Conservation (phyloP, 306 rosid species). For the Casuarina glauca region DNA sequence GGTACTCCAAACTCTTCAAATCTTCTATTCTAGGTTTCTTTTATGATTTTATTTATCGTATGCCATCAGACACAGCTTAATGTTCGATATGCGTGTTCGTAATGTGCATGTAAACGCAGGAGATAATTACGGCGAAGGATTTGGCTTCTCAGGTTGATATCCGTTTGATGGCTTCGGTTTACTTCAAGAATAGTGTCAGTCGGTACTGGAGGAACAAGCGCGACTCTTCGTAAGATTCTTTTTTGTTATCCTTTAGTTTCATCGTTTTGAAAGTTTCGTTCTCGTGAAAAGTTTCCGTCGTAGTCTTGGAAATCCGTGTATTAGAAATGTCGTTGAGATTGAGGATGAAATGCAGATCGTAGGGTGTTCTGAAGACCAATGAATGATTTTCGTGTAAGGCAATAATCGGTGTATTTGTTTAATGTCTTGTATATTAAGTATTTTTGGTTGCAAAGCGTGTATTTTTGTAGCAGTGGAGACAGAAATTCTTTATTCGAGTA, state of each 20-base stretch:
- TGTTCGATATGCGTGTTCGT: conserved; percentile 27
- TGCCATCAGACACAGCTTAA: not conserved
- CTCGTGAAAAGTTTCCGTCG: not conserved
- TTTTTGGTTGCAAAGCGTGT: not conserved
- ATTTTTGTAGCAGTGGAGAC: not conserved
- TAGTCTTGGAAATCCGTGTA: not conserved
- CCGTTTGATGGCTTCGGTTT: conserved; percentile 85
- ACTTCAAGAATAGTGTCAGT: conserved; percentile 76
- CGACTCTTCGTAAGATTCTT: conserved; percentile 53
- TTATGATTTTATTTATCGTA: not conserved
- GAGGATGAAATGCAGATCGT: not conserved
- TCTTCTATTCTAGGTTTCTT: conserved; percentile 42
- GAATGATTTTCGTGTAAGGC: not conserved
- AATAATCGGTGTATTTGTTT: not conserved
- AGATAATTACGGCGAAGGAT: conserved; percentile 79
- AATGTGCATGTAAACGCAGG: conserved; percentile 49
- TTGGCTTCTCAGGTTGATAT: conserved; percentile 72
- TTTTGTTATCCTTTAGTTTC: not conserved
- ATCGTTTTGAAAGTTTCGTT: not conserved
- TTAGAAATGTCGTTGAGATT: not conserved
- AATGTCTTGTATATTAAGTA: not conserved
- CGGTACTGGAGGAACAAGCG: conserved; percentile 89
- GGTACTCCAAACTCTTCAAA: conserved; percentile 28
- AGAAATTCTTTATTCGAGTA: not conserved
- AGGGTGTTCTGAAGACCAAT: not conserved